A percentile compares a stretch with the other conserved stretches of the same genome.
Evolutionary conservation across 1,284 basidiomycete species (phyloP).

Genomic region (Malassezia furfur): DNA sequence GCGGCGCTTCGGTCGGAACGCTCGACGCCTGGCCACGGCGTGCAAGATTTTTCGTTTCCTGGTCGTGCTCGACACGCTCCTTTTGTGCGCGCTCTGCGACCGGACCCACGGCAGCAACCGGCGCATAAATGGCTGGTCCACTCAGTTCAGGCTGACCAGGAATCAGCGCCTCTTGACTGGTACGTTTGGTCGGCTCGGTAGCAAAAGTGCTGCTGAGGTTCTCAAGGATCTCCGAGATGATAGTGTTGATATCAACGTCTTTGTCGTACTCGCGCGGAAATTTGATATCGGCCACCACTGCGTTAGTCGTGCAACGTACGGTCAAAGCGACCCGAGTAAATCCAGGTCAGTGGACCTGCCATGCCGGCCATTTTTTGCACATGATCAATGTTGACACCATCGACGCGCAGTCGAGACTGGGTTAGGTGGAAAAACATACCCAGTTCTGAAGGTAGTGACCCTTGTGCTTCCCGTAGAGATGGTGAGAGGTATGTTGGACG

Average conservation of each 20-base stretch:
- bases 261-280: constrained; percentile 75
- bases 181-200: constrained; percentile 15
- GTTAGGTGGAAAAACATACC: constrained; percentile 53
- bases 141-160: constrained; percentile 79
- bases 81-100: constrained; percentile 33
- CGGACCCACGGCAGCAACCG: constrained; percentile 50
- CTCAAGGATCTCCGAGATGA: constrained; percentile 81
- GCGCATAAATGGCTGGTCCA: constrained; percentile 73
- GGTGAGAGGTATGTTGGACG: constrained; percentile 67
- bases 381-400: constrained; percentile 94
- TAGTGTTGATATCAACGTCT: constrained; percentile 63
- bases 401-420: constrained; percentile 80
- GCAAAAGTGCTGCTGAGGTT: constrained; percentile 55
- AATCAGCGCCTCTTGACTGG: constrained; percentile 55
- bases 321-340: constrained; percentile 89
- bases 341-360: constrained; percentile 84
- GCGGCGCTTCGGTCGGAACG: constrained; percentile 1
- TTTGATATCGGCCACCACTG: constrained; percentile 87
- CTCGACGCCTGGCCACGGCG: constrained; percentile 5
- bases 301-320: constrained; percentile 10
- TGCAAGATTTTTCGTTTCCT: neutral
- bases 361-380: constrained; percentile 68
- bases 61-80: constrained; percentile 22
- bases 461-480: constrained; percentile 9
- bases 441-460: constrained; percentile 65